Evolutionary conservation across 192 early-diverging fungal genomes (phyloP).

Genomic region (Ramicandelaber brevisporus): DNA sequence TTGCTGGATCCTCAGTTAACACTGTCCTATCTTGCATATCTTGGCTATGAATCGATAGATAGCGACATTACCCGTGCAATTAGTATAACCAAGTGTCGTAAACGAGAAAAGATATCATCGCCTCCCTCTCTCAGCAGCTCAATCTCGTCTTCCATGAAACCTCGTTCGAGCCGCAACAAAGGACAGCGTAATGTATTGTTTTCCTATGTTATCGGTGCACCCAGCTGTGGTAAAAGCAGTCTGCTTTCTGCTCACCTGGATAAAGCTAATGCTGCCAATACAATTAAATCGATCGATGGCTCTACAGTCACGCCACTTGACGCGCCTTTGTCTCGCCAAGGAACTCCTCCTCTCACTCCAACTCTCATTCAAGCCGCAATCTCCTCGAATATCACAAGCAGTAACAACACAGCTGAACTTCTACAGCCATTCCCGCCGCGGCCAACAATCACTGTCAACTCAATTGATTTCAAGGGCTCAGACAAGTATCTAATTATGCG

Average conservation of each 20-base stretch:
- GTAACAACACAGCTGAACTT: no score
- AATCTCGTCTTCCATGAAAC: neutral
- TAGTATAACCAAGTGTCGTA: neutral
- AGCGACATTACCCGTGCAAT: neutral
- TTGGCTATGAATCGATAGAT: slow-evolving; percentile 76
- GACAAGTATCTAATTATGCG: slow-evolving; percentile 95
- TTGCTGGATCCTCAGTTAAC: slow-evolving; percentile 73
- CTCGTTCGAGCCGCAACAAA: no score
- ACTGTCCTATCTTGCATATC: slow-evolving; percentile 82
- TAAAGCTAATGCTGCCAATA: no score
- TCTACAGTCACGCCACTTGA: no score
- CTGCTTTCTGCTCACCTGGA: no score
- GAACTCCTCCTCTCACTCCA: no score
- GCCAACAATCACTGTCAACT: slow-evolving; percentile 69
- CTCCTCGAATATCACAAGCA: no score
- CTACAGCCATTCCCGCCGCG: no score
- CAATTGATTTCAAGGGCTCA: slow-evolving; percentile 77
- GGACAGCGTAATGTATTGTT: slow-evolving; percentile 75
- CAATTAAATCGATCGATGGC: no score
- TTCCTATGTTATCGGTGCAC: slow-evolving; percentile 85
- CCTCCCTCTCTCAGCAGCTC: neutral
- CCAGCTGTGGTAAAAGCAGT: slow-evolving; percentile 87
- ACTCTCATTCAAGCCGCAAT: no score
- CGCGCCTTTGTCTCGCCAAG: no score
- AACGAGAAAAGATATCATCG: no score